phyloP scores from a whole-genome alignment of 306 rosid species.

The Sphenostylis stenocarpa region DNA sequence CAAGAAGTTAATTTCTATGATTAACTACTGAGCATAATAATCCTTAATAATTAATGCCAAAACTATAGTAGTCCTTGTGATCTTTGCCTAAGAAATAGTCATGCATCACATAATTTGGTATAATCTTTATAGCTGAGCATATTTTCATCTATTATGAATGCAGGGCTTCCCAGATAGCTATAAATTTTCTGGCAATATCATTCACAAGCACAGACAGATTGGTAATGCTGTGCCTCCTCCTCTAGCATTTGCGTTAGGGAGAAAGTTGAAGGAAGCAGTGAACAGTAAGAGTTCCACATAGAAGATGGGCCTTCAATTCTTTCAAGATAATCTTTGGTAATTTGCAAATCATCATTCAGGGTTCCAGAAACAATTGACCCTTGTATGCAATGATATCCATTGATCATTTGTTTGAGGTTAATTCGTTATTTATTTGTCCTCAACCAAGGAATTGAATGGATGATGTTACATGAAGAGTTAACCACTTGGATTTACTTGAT shows the following conservation, averaged over 20 bases:
- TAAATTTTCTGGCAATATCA: conserved; percentile 67
- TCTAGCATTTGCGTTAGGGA: conserved; percentile 79
- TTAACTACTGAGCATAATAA: not conserved
- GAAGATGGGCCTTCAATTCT: not conserved
- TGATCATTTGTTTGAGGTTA: conserved; percentile 1
- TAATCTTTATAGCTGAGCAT: not conserved
- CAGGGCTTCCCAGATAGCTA: conserved; percentile 90
- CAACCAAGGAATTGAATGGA: not conserved
- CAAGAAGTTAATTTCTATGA: not conserved
- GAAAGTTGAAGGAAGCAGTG: conserved; percentile 78
- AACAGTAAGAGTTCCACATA: conserved; percentile 41
- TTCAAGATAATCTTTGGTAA: not conserved
- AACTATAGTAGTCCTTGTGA: not conserved
- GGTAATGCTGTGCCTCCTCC: conserved; percentile 99
- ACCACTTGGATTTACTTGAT: conserved; percentile 1
- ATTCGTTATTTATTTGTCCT: too few species aligned
- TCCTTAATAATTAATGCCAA: not conserved
- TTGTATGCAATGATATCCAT: conserved; percentile 22
- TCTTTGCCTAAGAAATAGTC: not conserved
- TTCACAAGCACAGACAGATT: conserved; percentile 90
- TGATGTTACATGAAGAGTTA: not conserved
- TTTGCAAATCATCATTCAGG: conserved; percentile 18
- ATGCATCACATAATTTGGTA: conserved; percentile 1
- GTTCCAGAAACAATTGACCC: not conserved
- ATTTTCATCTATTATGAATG: conserved; percentile 30